These are phyloP conservation scores for barley (Hordeum vulgare) DNA, from an alignment of 176 grass and related monocot species.

Conservation along the genomic window MorexV3_pseudomolecules_assembly NC_058519.1:211178097-211178596, in stretches of 20 bases:
- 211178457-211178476: not conserved
- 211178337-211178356: not conserved
- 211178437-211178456: not conserved
- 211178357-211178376: slow-evolving; percentile 3
- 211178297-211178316: not conserved
- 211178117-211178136: not conserved
- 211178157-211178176: not conserved
- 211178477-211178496: not conserved
- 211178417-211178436: not conserved
- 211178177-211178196: not conserved
- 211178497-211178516: slow-evolving; percentile 34
- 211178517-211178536: slow-evolving; percentile 66
- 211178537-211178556: slow-evolving; percentile 42
- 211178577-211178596: slow-evolving; percentile 61
- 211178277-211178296: slow-evolving; percentile 1
- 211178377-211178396: not conserved
- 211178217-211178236: not conserved
- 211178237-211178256: not conserved
- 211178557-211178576: slow-evolving; percentile 63
- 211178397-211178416: not conserved
- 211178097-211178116: not conserved
- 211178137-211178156: not conserved
- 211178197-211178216: slow-evolving; percentile 1
- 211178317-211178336: not conserved
- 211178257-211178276: not conserved